Conservation (phyloP, 352 stramenopile genomes). For the Phytopythium cucurbitacearum region DNA sequence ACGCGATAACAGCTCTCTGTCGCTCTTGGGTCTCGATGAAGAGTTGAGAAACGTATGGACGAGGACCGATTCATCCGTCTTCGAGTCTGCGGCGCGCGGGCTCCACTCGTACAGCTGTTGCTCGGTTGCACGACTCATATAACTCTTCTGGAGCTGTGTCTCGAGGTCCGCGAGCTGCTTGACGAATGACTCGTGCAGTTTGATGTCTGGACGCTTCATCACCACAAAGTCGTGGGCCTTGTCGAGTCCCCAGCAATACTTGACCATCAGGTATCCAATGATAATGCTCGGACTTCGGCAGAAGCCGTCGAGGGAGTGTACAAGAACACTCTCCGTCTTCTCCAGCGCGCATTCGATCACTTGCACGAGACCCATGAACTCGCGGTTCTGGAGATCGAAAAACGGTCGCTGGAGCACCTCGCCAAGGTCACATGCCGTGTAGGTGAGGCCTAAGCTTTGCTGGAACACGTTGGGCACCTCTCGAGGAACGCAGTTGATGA, state of each 20-base stretch:
- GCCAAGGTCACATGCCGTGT: slow-evolving; percentile 67
- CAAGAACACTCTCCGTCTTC: slow-evolving; percentile 81
- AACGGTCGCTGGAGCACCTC: slow-evolving; percentile 63
- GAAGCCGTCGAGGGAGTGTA: slow-evolving; percentile 83
- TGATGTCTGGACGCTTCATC: slow-evolving; percentile 85
- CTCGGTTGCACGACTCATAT: slow-evolving; percentile 35
- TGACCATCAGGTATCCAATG: slow-evolving; percentile 90
- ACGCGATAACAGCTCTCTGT: slow-evolving; percentile 12
- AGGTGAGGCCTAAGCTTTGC: slow-evolving; percentile 77
- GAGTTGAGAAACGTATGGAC: slow-evolving; percentile 79
- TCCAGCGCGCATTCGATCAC: slow-evolving; percentile 81
- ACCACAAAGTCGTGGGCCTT: slow-evolving; percentile 90
- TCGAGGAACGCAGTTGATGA: slow-evolving; percentile 90
- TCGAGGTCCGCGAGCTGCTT: slow-evolving; percentile 71
- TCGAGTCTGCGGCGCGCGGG: slow-evolving; percentile 28
- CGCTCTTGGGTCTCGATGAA: slow-evolving; percentile 13
- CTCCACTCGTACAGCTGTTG: slow-evolving; percentile 76
- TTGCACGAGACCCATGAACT: slow-evolving; percentile 77
- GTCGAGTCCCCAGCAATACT: slow-evolving; percentile 90
- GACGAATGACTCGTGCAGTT: slow-evolving; percentile 71
- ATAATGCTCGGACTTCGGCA: slow-evolving; percentile 82
- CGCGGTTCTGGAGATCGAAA: slow-evolving; percentile 82
- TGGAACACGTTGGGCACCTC: slow-evolving; percentile 92
- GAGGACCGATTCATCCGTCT: slow-evolving; percentile 67
- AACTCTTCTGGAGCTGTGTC: slow-evolving; percentile 51